Conservation (phyloP, 495 filamentous ascomycete species). For the Evansstolkia leycettana region DNA sequence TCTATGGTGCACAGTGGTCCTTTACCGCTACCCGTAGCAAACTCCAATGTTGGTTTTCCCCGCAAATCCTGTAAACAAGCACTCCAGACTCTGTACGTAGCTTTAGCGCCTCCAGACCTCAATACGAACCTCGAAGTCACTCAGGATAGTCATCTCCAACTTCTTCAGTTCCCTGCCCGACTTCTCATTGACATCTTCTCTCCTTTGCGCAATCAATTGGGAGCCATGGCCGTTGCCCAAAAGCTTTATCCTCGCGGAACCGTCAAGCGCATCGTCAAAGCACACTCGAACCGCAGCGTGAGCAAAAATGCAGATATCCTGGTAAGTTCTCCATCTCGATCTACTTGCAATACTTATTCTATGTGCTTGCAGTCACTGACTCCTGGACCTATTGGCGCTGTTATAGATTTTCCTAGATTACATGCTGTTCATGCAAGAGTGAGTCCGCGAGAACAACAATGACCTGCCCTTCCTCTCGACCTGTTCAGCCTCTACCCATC, state of each 20-base stretch:
- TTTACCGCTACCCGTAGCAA: not conserved
- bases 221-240: constrained; percentile 32
- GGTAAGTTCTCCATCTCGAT: constrained; percentile 35
- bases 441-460: constrained; percentile 9
- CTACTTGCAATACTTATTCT: not conserved
- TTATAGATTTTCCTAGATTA: constrained; percentile 78
- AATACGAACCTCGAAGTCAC: not conserved
- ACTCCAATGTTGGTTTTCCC: not conserved
- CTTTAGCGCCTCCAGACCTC: not conserved
- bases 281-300: constrained; percentile 65
- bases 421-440: constrained; percentile 84
- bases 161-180: not conserved
- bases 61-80: not conserved
- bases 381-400: constrained; percentile 6
- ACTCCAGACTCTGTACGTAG: not conserved
- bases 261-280: constrained; percentile 80
- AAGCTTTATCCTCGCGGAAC: constrained; percentile 78
- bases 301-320: constrained; percentile 82
- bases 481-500: not conserved
- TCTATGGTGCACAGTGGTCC: not conserved
- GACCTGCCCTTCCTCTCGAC: not conserved
- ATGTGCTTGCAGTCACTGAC: not conserved
- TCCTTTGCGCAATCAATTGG: constrained; percentile 1
- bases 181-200: constrained; percentile 1
- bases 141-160: not conserved